Conservation (phyloP, 129 eudicot genomes). For the Ambrosia artemisiifolia region DNA sequence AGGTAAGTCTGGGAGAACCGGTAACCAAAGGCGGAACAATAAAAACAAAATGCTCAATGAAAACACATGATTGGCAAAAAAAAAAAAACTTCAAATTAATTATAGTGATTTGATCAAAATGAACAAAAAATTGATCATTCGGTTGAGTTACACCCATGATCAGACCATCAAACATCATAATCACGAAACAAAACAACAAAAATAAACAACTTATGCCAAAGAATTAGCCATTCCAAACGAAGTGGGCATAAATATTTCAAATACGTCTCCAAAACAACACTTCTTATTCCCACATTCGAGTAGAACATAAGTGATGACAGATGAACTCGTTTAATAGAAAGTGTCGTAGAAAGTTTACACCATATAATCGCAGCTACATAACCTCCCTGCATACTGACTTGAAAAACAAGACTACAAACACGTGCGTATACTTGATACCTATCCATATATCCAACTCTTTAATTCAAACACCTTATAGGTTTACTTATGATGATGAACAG, state of each 20-base stretch:
- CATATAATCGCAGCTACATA: slow-evolving; percentile 2
- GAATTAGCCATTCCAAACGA: background rate
- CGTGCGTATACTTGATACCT: background rate
- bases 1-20: too few species aligned
- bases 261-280: background rate
- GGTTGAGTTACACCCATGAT: too few species aligned
- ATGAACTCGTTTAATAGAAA: background rate
- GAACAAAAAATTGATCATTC: too few species aligned
- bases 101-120: too few species aligned
- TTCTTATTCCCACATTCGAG: background rate
- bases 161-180: too few species aligned
- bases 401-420: background rate
- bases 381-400: background rate
- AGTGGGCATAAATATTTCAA: background rate
- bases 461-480: slow-evolving; percentile 16
- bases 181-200: too few species aligned
- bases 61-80: too few species aligned
- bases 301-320: slow-evolving; percentile 7
- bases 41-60: too few species aligned
- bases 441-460: slow-evolving; percentile 27
- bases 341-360: background rate
- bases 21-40: too few species aligned
- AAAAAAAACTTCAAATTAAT: too few species aligned
- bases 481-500: slow-evolving; percentile 13
- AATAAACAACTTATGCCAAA: too few species aligned